Evolutionary conservation across 768 basidiomycete genomes (phyloP).

Genomic region (Mrakia frigida): DNA sequence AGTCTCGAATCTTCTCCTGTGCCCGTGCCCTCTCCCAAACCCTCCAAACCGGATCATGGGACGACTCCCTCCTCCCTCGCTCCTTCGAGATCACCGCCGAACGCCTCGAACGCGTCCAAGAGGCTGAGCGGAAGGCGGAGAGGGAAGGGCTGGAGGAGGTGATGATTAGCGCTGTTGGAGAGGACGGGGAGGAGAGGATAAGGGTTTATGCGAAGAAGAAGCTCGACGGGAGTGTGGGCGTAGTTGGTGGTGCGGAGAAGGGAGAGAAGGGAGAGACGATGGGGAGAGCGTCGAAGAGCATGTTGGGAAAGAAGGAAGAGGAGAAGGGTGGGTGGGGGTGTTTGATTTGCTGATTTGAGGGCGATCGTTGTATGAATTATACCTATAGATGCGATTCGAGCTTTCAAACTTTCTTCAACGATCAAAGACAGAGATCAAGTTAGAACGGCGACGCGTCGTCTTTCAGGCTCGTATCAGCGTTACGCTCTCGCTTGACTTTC

Average conservation of each 20-base stretch:
- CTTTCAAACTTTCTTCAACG: no score
- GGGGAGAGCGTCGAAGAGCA: neutral
- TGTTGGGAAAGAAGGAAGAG: neutral
- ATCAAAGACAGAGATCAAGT: no score
- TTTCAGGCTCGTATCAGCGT: no score
- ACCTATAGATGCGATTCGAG: no score
- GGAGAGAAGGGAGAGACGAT: neutral
- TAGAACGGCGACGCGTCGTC: no score
- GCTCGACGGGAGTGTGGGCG: neutral
- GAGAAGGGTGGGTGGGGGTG: neutral
- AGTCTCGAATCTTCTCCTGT: constrained; percentile 36
- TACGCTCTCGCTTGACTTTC: no score
- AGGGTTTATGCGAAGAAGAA: neutral
- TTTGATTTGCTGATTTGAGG: neutral
- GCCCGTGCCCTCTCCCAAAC: constrained; percentile 34
- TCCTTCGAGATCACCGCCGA: constrained; percentile 31
- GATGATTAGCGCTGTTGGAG: neutral
- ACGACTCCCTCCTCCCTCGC: constrained; percentile 25
- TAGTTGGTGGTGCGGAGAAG: neutral
- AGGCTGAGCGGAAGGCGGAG: neutral
- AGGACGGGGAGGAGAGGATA: neutral
- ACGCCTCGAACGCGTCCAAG: neutral
- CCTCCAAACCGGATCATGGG: neutral
- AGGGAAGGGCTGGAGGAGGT: neutral
- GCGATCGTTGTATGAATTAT: no score